phyloP scores from a whole-genome alignment of 2,329 filamentous ascomycete species.

The Cordyceps cicadae region DNA sequence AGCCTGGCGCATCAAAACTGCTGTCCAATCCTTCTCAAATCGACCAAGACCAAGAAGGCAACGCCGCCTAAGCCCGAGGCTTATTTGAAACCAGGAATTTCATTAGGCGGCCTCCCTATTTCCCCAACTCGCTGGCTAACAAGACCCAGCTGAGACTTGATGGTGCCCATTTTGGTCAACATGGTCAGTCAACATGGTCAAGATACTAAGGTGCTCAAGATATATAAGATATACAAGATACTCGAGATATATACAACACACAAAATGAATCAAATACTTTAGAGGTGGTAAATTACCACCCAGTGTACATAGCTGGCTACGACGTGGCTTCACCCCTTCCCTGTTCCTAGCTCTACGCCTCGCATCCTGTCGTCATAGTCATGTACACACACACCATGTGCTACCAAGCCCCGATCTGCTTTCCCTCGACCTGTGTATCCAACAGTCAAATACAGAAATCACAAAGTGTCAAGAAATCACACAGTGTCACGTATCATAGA shows the following conservation, averaged over 20 bases:
- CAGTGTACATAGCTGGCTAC: too few species aligned
- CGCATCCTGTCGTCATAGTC: conserved; percentile 1
- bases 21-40: background rate
- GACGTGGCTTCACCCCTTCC: background rate
- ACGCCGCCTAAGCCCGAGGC: background rate
- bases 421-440: background rate
- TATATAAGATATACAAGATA: too few species aligned
- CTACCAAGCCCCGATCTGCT: background rate
- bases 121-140: too few species aligned
- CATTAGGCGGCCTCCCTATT: background rate
- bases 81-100: background rate
- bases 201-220: too few species aligned
- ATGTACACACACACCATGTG: too few species aligned
- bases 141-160: background rate
- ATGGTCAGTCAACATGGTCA: too few species aligned
- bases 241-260: too few species aligned
- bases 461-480: too few species aligned
- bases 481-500: too few species aligned
- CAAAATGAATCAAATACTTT: too few species aligned
- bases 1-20: background rate
- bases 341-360: background rate
- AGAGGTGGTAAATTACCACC: too few species aligned
- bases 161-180: background rate
- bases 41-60: background rate
- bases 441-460: too few species aligned